phyloP scores from a whole-genome alignment of 2,329 filamentous ascomycete species.

The Colletotrichum camelliae region DNA sequence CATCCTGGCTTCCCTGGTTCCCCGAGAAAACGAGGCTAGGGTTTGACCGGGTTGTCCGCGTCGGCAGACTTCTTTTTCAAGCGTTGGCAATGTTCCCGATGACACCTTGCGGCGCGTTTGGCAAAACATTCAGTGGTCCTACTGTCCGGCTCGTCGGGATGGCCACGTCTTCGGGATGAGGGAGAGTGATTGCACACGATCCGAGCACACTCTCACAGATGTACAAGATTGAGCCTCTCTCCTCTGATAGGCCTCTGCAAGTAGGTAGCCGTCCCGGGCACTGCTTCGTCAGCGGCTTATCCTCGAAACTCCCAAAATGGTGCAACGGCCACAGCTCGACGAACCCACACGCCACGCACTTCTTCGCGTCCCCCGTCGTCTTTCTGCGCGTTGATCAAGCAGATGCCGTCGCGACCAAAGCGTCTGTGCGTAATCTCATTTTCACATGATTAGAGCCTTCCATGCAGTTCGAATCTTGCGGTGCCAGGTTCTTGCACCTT shows the following conservation, averaged over 20 bases:
- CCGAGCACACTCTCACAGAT: not conserved
- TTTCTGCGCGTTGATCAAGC: not conserved
- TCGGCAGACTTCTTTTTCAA: not conserved
- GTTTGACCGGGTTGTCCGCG: not conserved
- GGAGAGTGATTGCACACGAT: not conserved
- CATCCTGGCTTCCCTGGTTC: not conserved
- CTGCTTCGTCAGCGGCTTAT: not conserved
- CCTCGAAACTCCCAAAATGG: not conserved
- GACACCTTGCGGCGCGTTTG: not conserved
- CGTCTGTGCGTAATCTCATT: not conserved
- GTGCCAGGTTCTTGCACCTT: not conserved
- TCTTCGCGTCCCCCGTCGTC: not conserved
- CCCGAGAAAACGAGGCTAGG: not conserved
- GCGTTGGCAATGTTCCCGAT: not conserved
- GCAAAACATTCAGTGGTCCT: not conserved
- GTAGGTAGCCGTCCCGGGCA: not conserved
- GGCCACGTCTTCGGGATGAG: not conserved
- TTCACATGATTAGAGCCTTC: not conserved
- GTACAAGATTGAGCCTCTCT: not conserved
- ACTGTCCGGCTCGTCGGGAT: not conserved
- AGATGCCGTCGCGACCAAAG: not conserved
- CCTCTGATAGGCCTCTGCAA: not conserved
- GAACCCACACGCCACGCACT: not conserved
- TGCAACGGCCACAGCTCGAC: not conserved
- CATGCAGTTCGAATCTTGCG: not conserved